These are phyloP conservation scores for Tolypocladium paradoxum DNA, from an alignment of 2,329 filamentous ascomycete species.

Conservation along the genomic window DNA sequence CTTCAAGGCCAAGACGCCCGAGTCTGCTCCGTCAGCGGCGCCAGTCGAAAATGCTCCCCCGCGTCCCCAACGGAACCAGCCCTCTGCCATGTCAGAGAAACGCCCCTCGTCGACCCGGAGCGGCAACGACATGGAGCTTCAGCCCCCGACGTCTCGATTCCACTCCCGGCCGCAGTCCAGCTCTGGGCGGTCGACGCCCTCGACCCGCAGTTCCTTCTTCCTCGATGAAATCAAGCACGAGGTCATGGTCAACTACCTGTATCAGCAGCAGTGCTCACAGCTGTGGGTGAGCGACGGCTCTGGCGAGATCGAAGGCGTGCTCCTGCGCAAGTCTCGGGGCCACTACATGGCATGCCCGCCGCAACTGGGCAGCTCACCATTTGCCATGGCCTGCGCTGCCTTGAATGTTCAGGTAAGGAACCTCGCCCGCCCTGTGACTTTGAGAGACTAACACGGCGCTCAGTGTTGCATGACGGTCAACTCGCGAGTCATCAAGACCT, in stretches of 20 bases:
- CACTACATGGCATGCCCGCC: slow-evolving; percentile 66
- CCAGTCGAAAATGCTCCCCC: slow-evolving; percentile 8
- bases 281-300: slow-evolving; percentile 64
- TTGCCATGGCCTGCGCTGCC: slow-evolving; percentile 54
- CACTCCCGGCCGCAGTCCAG: slow-evolving; percentile 23
- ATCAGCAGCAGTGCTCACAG: slow-evolving; percentile 66
- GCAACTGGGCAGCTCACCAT: slow-evolving; percentile 47
- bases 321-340: slow-evolving; percentile 56
- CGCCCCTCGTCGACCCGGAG: slow-evolving; percentile 13
- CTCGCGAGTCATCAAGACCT: slow-evolving; percentile 68
- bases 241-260: slow-evolving; percentile 75
- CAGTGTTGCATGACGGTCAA: slow-evolving; percentile 74
- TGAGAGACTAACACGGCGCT: neutral
- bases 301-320: slow-evolving; percentile 59
- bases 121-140: slow-evolving; percentile 36
- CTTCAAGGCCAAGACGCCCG: slow-evolving; percentile 39
- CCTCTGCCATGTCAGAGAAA: slow-evolving; percentile 25
- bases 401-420: slow-evolving; percentile 57
- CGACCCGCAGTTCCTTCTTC: slow-evolving; percentile 39
- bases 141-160: slow-evolving; percentile 31
- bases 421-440: neutral
- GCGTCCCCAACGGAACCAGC: slow-evolving; percentile 13
- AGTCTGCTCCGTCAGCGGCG: slow-evolving; percentile 5
- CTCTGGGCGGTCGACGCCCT: slow-evolving; percentile 32
- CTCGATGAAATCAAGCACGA: slow-evolving; percentile 69